Evolutionary conservation across 2,329 filamentous ascomycete genomes (phyloP).

Genomic region (Colletotrichum zoysiae): DNA sequence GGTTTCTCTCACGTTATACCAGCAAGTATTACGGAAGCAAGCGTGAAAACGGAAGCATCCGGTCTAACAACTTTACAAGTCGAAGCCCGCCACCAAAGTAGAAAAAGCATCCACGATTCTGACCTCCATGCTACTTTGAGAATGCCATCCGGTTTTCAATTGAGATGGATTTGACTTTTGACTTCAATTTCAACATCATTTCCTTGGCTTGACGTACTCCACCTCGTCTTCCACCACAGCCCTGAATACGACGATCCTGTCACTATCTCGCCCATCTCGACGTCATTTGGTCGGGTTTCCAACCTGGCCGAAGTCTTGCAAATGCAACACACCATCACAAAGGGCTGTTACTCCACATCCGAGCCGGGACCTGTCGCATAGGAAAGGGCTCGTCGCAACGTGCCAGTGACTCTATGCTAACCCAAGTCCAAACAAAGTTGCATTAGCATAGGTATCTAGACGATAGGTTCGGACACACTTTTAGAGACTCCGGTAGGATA

Average conservation of each 20-base stretch:
- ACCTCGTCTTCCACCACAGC: not conserved
- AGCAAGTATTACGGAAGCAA: not conserved
- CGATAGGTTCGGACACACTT: slow-evolving; percentile 5
- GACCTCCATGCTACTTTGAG: not conserved
- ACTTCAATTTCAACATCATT: not conserved
- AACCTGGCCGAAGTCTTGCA: not conserved
- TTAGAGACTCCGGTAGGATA: not conserved
- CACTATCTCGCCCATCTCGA: not conserved
- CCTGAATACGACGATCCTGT: not conserved
- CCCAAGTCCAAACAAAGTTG: slow-evolving; percentile 1
- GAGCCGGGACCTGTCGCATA: not conserved
- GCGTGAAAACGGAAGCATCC: not conserved
- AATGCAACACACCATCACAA: not conserved
- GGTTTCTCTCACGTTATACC: not conserved
- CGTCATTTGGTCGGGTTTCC: not conserved
- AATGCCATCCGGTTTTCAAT: not conserved
- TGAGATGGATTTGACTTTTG: not conserved
- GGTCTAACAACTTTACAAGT: not conserved
- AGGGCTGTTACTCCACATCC: not conserved
- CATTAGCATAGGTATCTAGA: not conserved
- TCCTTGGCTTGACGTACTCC: not conserved
- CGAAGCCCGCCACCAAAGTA: not conserved
- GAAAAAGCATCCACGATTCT: not conserved
- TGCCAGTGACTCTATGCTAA: not conserved
- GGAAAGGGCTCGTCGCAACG: not conserved